phyloP scores from a whole-genome alignment of 176 grass and related monocot species.

The Echinochloa phyllopogon region DNA sequence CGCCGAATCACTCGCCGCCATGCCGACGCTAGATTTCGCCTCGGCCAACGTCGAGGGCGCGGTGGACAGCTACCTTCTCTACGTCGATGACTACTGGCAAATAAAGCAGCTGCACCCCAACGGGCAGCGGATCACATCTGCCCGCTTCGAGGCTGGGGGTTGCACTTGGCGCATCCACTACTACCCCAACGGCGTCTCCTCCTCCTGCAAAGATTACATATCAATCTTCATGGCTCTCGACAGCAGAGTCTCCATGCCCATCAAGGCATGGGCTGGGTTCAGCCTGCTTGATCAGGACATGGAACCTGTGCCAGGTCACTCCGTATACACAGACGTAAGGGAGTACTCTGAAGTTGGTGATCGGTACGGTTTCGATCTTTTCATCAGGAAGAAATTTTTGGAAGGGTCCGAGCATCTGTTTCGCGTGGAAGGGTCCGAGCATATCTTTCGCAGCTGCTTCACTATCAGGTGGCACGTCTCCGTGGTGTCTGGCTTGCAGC shows the following conservation, averaged over 20 bases:
- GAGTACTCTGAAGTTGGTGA: neutral
- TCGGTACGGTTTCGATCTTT: neutral
- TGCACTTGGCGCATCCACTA: neutral
- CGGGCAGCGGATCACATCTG: neutral
- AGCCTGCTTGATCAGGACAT: neutral
- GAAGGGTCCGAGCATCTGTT: no score
- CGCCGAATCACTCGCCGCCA: neutral
- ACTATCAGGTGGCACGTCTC: no score
- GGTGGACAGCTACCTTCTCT: neutral
- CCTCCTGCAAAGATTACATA: neutral
- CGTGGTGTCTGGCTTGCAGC: no score
- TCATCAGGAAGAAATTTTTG: neutral
- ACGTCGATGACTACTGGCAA: neutral
- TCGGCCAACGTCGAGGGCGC: neutral
- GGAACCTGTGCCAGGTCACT: neutral
- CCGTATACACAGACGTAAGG: neutral
- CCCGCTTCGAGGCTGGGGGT: neutral
- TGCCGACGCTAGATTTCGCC: neutral
- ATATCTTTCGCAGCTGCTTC: no score
- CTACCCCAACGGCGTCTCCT: neutral
- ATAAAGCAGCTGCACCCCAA: neutral
- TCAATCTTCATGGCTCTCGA: neutral
- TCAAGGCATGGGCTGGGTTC: neutral
- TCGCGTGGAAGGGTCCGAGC: no score
- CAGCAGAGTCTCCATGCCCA: neutral